These are phyloP conservation scores for Sordariomycetes sp. DNA, from an alignment of 2,329 filamentous ascomycete species.

Conservation along the genomic window DNA sequence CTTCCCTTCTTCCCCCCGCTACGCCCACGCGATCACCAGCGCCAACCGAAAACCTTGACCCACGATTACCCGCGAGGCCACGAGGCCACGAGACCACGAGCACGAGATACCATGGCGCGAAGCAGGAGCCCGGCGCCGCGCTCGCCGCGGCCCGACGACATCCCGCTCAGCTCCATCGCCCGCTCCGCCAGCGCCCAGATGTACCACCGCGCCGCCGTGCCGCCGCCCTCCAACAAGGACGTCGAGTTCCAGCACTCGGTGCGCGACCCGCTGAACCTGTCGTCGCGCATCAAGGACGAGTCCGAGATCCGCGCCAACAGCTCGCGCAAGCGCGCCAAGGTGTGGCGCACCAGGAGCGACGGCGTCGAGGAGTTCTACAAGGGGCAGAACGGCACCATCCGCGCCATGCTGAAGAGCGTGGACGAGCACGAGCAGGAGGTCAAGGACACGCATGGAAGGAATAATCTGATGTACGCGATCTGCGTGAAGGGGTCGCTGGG, in stretches of 20 bases:
- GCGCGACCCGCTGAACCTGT: slow-evolving; percentile 74
- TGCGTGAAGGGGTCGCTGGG: slow-evolving; percentile 58
- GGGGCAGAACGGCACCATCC: slow-evolving; percentile 85
- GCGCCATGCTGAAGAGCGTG: slow-evolving; percentile 82
- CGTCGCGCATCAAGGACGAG: slow-evolving; percentile 73
- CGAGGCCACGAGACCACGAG: too few species aligned
- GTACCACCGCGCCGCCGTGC: not conserved
- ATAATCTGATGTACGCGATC: slow-evolving; percentile 60
- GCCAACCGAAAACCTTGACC: too few species aligned
- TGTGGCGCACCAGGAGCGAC: slow-evolving; percentile 17
- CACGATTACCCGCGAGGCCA: too few species aligned
- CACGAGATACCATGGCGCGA: too few species aligned
- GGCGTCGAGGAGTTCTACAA: slow-evolving; percentile 72
- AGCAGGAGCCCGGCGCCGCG: too few species aligned
- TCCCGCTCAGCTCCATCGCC: not conserved
- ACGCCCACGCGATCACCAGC: too few species aligned
- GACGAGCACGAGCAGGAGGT: slow-evolving; percentile 82
- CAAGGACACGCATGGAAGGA: slow-evolving; percentile 67
- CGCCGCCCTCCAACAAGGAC: not conserved
- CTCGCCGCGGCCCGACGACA: not conserved
- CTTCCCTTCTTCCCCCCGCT: too few species aligned
- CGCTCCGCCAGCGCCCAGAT: not conserved
- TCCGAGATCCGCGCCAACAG: slow-evolving; percentile 70
- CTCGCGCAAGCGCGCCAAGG: slow-evolving; percentile 56
- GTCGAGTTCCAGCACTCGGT: slow-evolving; percentile 3